A percentile compares a stretch with the other conserved stretches of the same genome.
phyloP scores from a whole-genome alignment of 352 stramenopile species.

The Pythium brassicae region DNA sequence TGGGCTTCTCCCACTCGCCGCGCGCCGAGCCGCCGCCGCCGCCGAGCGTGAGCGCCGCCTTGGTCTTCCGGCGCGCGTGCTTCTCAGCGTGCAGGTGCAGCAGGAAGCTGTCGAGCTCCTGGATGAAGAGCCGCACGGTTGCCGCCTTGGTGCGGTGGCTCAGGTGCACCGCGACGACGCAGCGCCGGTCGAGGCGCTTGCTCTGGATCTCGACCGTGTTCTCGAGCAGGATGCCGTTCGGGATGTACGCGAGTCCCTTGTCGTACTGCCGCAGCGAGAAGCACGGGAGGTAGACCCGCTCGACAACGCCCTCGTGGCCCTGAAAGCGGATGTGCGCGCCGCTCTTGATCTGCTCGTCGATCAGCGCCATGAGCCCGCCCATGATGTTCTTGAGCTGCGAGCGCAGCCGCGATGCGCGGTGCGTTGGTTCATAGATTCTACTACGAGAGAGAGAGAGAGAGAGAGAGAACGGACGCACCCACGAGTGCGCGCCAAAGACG shows the following conservation, averaged over 20 bases:
- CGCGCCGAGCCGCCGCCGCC: slow-evolving; percentile 24
- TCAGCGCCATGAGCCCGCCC: slow-evolving; percentile 70
- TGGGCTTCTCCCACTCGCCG: slow-evolving; percentile 45
- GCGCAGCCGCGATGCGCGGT: too few species aligned
- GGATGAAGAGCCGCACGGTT: slow-evolving; percentile 61
- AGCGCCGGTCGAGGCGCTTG: slow-evolving; percentile 55
- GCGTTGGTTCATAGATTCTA: too few species aligned
- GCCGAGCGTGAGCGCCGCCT: slow-evolving; percentile 41
- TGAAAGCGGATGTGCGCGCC: slow-evolving; percentile 69
- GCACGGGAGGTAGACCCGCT: slow-evolving; percentile 76
- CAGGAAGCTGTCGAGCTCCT: slow-evolving; percentile 61
- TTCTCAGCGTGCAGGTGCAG: slow-evolving; percentile 30
- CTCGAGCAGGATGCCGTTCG: slow-evolving; percentile 73
- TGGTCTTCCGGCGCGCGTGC: slow-evolving; percentile 22
- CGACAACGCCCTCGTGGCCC: slow-evolving; percentile 75
- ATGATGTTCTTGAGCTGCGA: slow-evolving; percentile 85
- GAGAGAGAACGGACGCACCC: slow-evolving; percentile 29
- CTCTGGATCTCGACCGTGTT: slow-evolving; percentile 69
- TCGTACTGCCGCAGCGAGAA: slow-evolving; percentile 82
- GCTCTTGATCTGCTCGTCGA: slow-evolving; percentile 83
- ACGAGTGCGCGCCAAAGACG: slow-evolving; percentile 75
- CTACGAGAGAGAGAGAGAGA: too few species aligned
- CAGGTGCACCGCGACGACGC: slow-evolving; percentile 51
- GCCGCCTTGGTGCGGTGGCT: slow-evolving; percentile 46
- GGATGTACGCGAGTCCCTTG: slow-evolving; percentile 76